Evolutionary conservation across 331 rosid genomes (phyloP), one percentile per base, ranked within the genome.

Genomic region (Pyracantha coccinea): DNA sequence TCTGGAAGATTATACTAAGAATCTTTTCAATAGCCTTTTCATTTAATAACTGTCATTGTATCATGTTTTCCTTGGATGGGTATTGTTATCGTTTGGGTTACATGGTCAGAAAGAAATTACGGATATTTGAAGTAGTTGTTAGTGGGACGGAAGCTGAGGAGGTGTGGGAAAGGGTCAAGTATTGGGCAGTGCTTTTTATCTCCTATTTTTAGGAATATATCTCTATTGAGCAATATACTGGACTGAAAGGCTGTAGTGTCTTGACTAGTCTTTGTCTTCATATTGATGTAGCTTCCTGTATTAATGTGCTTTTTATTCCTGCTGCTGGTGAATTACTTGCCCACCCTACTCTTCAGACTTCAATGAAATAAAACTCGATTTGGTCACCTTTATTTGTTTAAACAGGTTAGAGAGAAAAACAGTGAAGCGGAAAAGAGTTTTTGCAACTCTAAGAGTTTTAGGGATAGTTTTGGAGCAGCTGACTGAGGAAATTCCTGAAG

Each of bases 381-480:
- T 25, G 2, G 60, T 69, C 16, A 12, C 31, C 35, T 24, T 62
- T 45, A 9, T 54, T 60, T 86, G 73, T 74, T 78, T 70, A 57
- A 58, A 85, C 78, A 94, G 99, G 89, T 83, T 94, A 91, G 93
- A 94, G 81, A 88, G 88, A 62, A 92, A 82, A 85, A 94, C 92
- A 53, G 83, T 94, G 69, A 85, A 87, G 89, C 84, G 99, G 79
- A 94, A 92, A 89, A 88, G 87, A 69, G 91, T 94, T 50, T 92
- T 87, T 77, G 99, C 99, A 29, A 94, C 92, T 73, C 85, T 94
- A 61, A 89, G 83, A 88, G 96, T 90, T 68, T 81, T 94, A 73
- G 97, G 91, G 54, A 90, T 79, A 32, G 97, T 94, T 50, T 79
- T 94, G 83, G 87, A 82, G 90, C 97, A 92, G 85, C 68, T 94